A percentile compares a stretch with the other conserved stretches of the same genome.
Evolutionary conservation across 768 basidiomycete genomes (phyloP).

Genomic region (Lactarius evosmus): DNA sequence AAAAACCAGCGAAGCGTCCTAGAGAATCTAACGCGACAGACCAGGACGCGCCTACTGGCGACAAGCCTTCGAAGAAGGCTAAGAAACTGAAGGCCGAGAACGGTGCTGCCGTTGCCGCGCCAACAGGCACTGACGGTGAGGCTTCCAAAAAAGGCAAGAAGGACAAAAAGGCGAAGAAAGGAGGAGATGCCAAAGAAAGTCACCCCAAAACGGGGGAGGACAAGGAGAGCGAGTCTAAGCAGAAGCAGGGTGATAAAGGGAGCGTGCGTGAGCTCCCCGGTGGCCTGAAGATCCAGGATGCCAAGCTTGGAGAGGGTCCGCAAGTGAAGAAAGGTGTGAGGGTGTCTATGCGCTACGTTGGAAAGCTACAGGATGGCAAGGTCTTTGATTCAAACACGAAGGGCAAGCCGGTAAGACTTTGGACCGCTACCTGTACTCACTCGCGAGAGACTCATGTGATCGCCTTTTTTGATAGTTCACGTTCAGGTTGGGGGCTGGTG

Average conservation of each 20-base stretch:
- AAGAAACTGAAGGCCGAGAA: conserved; percentile 74
- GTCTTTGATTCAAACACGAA: conserved; percentile 78
- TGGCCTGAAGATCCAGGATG: conserved; percentile 75
- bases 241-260: conserved; percentile 37
- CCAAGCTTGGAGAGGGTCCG: conserved; percentile 78
- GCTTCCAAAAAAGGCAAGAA: conserved; percentile 36
- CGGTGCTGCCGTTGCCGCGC: conserved; percentile 40
- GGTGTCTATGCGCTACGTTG: conserved; percentile 88
- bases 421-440: conserved; percentile 10
- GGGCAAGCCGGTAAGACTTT: conserved; percentile 72
- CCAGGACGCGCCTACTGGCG: conserved; percentile 37
- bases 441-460: conserved; percentile 16
- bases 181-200: conserved; percentile 30
- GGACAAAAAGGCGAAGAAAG: conserved; percentile 37
- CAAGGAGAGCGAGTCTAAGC: conserved; percentile 27
- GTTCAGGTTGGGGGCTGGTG: conserved; percentile 79
- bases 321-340: conserved; percentile 82
- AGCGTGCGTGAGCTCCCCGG: conserved; percentile 50
- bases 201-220: conserved; percentile 25
- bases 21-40: conserved; percentile 59
- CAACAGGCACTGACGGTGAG: conserved; percentile 30
- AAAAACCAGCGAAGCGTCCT: conserved; percentile 58
- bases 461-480: conserved; percentile 47
- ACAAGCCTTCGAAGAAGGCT: conserved; percentile 50
- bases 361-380: conserved; percentile 76